Conservation (phyloP, 257 asterid species). For the Solanum pimpinellifolium region DNA sequence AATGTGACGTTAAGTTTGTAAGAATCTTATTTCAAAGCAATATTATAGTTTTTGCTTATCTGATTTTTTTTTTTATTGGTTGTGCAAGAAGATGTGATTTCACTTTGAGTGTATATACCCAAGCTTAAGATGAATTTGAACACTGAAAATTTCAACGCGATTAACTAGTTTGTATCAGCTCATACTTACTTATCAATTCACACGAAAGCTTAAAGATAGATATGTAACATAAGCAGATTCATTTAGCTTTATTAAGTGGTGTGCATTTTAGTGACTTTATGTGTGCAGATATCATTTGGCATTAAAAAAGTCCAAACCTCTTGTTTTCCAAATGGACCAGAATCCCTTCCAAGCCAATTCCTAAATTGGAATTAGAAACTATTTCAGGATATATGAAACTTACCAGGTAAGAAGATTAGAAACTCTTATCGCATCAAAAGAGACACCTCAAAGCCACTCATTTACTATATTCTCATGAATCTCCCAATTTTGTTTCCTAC, state of each 20-base stretch:
- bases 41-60: not conserved
- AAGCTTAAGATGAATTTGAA: not conserved
- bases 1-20: not conserved
- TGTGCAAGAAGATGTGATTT: not conserved
- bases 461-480: not conserved
- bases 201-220: not conserved
- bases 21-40: not conserved
- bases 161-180: not conserved
- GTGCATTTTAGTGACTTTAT: not conserved
- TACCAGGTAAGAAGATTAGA: not conserved
- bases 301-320: not conserved
- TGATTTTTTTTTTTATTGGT: not conserved
- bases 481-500: not conserved
- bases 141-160: not conserved
- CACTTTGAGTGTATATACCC: not conserved
- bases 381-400: not conserved
- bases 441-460: not conserved
- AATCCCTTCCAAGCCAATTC: not conserved
- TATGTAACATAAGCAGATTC: not conserved
- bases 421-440: not conserved
- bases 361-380: not conserved
- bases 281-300: not conserved
- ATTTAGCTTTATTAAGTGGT: not conserved
- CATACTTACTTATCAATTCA: not conserved
- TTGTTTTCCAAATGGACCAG: not conserved